Conservation (phyloP, 2,329 filamentous ascomycete species). For the Aspergillus chevalieri region DNA sequence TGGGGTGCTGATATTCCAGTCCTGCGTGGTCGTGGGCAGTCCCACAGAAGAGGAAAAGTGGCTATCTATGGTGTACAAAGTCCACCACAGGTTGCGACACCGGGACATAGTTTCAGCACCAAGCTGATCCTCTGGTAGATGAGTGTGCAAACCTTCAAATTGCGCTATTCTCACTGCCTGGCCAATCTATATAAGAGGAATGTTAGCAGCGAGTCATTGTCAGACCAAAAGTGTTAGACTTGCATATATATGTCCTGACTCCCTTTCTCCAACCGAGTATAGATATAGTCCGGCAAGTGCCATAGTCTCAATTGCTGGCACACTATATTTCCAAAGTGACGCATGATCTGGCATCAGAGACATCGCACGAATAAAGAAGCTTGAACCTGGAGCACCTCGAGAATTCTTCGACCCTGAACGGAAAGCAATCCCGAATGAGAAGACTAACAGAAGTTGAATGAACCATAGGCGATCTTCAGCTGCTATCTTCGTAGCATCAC, state of each 20-base stretch:
- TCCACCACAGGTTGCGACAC: conserved; percentile 39
- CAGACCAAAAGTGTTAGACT: conserved; percentile 3
- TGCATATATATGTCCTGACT: conserved; percentile 28
- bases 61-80: conserved; percentile 34
- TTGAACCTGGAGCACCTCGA: conserved; percentile 11
- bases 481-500: conserved; percentile 10
- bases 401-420: conserved; percentile 4
- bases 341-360: conserved; percentile 31
- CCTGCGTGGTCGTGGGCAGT: conserved; percentile 33
- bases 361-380: conserved; percentile 21
- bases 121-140: conserved; percentile 34
- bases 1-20: conserved; percentile 35
- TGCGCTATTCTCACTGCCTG: conserved; percentile 39
- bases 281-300: conserved; percentile 34
- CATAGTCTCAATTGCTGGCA: conserved; percentile 34
- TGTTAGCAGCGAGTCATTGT: not conserved
- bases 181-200: conserved; percentile 23
- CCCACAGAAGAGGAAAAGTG: conserved; percentile 38
- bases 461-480: conserved; percentile 19
- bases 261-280: conserved; percentile 34
- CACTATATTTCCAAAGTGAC: conserved; percentile 32
- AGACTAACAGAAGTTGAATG: conserved; percentile 11
- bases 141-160: conserved; percentile 38
- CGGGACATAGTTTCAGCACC: conserved; percentile 24
- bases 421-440: conserved; percentile 14